Percentiles rank a stretch among this genome's conserved stretches.
Evolutionary conservation across 2,329 filamentous ascomycete species (phyloP).

Genomic region (Apiospora aurea): DNA sequence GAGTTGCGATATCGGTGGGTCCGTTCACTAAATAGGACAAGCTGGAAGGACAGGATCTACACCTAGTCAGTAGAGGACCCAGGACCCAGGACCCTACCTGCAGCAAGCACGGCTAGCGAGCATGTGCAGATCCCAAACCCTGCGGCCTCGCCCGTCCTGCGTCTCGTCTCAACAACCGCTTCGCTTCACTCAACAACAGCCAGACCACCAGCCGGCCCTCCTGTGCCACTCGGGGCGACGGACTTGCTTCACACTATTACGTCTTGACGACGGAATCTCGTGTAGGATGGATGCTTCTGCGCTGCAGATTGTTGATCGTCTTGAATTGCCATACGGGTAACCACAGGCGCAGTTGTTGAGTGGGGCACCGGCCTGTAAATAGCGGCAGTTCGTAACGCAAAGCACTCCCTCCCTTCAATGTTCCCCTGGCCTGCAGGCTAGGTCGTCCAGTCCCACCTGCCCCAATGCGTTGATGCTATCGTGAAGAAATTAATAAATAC

Average conservation of each 20-base stretch:
- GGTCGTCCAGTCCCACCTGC: slow-evolving; percentile 13
- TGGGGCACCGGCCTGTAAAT: not conserved
- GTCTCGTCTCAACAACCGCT: slow-evolving; percentile 17
- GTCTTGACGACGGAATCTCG: not conserved
- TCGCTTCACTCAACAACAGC: slow-evolving; percentile 15
- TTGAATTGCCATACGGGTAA: slow-evolving; percentile 5
- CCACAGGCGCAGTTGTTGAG: not conserved
- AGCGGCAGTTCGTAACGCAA: slow-evolving; percentile 12
- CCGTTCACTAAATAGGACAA: slow-evolving; percentile 2
- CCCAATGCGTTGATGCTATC: slow-evolving; percentile 21
- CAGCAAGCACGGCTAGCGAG: not conserved
- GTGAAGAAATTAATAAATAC: slow-evolving; percentile 23
- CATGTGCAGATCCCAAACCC: slow-evolving; percentile 11
- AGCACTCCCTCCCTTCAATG: not conserved
- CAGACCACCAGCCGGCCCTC: not conserved
- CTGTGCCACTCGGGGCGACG: not conserved
- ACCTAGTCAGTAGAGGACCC: too few relatives aligned
- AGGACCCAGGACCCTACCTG: slow-evolving; percentile 21
- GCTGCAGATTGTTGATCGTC: slow-evolving; percentile 4
- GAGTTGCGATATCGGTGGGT: slow-evolving; percentile 15
- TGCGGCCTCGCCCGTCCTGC: slow-evolving; percentile 7
- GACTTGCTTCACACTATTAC: not conserved
- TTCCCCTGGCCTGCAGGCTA: not conserved
- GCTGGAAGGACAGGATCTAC: not conserved
- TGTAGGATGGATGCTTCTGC: slow-evolving; percentile 16